A percentile compares a stretch with the other conserved stretches of the same genome.
phyloP scores from a whole-genome alignment of 148 eudicot genomes.

The Vaccinium myrtillus region DNA sequence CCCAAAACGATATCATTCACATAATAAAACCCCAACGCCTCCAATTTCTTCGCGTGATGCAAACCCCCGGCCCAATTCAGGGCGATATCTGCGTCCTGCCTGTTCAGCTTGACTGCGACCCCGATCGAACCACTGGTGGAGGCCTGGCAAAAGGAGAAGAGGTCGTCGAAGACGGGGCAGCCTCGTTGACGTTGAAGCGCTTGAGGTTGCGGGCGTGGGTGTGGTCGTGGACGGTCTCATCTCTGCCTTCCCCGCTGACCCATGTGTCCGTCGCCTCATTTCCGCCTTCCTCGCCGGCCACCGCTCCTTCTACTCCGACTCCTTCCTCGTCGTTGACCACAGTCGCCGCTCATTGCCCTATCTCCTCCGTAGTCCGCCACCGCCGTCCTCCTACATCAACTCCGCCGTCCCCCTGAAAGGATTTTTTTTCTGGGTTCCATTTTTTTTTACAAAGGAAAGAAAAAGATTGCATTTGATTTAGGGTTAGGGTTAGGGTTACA shows the following conservation, averaged over 20 bases:
- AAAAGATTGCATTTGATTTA: too few relatives aligned
- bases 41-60: conserved; percentile 85
- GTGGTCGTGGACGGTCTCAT: conserved; percentile 45
- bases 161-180: conserved; percentile 74
- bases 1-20: conserved; percentile 92
- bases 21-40: conserved; percentile 91
- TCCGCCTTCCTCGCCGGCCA: conserved; percentile 28
- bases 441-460: too few relatives aligned
- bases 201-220: conserved; percentile 49
- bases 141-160: conserved; percentile 70
- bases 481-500: too few relatives aligned
- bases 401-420: conserved; percentile 19
- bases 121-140: conserved; percentile 87
- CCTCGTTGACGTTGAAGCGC: conserved; percentile 81
- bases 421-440: too few relatives aligned
- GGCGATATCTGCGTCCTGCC: conserved; percentile 70
- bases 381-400: background rate
- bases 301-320: conserved; percentile 41
- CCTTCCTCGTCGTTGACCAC: conserved; percentile 25
- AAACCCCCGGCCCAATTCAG: conserved; percentile 93
- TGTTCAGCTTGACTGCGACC: conserved; percentile 68
- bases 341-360: background rate
- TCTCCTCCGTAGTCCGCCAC: background rate
- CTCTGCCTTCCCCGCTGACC: conserved; percentile 34
- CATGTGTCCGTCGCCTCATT: conserved; percentile 26